Percentiles rank a stretch among this genome's conserved stretches.
Evolutionary conservation across 441 rosid species (phyloP).

Genomic region (Gossypium schwendimanii): DNA sequence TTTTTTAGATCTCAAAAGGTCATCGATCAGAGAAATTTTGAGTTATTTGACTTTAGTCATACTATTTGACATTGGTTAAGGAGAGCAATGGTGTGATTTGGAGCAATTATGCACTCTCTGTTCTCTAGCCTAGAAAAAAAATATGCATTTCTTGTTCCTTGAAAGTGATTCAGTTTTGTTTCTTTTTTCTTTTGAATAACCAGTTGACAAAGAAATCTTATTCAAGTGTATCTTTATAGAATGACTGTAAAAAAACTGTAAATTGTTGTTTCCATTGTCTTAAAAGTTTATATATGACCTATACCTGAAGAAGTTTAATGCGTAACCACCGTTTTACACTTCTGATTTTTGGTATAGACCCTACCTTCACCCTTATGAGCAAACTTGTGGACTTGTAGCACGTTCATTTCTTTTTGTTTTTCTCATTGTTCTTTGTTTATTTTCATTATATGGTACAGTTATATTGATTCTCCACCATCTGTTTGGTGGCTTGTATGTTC

Average conservation of each 20-base stretch:
- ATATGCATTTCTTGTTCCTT: background rate
- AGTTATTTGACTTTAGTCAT: background rate
- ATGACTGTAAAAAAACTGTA: background rate
- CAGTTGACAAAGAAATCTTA: background rate
- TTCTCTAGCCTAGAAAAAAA: background rate
- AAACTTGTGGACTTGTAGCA: background rate
- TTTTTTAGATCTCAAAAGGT: background rate
- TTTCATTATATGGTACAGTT: background rate
- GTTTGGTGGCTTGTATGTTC: background rate
- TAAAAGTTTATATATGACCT: background rate
- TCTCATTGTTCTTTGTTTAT: background rate
- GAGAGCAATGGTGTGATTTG: background rate
- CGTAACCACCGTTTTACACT: background rate
- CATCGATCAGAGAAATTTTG: background rate
- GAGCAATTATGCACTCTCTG: background rate
- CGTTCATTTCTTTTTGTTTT: background rate
- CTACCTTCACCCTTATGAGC: background rate
- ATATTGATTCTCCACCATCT: background rate
- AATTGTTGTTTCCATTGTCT: background rate
- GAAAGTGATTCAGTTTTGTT: background rate
- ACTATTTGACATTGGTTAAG: background rate
- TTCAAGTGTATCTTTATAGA: background rate
- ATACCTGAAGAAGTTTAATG: background rate
- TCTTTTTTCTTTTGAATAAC: background rate
- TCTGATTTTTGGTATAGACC: background rate